A percentile compares a stretch with the other conserved stretches of the same genome.
These are phyloP conservation scores for Sphaerulina musiva DNA, from an alignment of 2,329 filamentous ascomycete species.

Conservation along the genomic window DNA sequence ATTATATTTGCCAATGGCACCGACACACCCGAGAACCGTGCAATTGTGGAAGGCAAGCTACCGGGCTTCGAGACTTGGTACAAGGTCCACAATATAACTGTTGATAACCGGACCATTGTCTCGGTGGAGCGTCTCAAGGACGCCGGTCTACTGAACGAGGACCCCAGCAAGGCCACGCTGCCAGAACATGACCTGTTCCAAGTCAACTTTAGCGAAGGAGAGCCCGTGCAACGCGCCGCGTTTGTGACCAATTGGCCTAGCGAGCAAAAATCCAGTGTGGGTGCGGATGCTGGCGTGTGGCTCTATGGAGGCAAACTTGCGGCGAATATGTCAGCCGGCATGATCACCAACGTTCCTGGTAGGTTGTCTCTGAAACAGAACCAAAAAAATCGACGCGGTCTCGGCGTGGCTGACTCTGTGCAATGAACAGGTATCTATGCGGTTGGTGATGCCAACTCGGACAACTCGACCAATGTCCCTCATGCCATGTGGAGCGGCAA, in stretches of 20 bases:
- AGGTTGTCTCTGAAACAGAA: not conserved
- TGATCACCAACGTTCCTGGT: constrained; percentile 12
- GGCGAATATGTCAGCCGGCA: constrained; percentile 1
- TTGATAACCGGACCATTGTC: constrained; percentile 14
- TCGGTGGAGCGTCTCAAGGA: constrained; percentile 11
- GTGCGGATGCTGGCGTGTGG: constrained; percentile 5
- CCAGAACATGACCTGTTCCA: constrained; percentile 12
- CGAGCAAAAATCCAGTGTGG: constrained; percentile 8
- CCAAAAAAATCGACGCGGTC: too few species aligned
- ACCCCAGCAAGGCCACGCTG: constrained; percentile 6
- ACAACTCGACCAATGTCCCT: constrained; percentile 9
- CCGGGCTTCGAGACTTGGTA: constrained; percentile 9
- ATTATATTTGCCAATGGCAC: constrained; percentile 14
- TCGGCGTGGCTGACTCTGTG: not conserved
- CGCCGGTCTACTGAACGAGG: constrained; percentile 1
- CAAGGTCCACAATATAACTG: constrained; percentile 8
- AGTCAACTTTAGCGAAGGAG: constrained; percentile 9
- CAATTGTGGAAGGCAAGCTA: constrained; percentile 5
- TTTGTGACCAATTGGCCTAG: constrained; percentile 11
- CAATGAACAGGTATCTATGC: constrained; percentile 4
- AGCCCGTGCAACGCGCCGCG: constrained; percentile 5
- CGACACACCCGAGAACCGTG: constrained; percentile 10
- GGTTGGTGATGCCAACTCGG: constrained; percentile 2
- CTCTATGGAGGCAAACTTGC: constrained; percentile 2
- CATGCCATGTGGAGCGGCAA: constrained; percentile 13